Conservation (phyloP, 164 flowering plant species). For the Sextonia rubra region DNA sequence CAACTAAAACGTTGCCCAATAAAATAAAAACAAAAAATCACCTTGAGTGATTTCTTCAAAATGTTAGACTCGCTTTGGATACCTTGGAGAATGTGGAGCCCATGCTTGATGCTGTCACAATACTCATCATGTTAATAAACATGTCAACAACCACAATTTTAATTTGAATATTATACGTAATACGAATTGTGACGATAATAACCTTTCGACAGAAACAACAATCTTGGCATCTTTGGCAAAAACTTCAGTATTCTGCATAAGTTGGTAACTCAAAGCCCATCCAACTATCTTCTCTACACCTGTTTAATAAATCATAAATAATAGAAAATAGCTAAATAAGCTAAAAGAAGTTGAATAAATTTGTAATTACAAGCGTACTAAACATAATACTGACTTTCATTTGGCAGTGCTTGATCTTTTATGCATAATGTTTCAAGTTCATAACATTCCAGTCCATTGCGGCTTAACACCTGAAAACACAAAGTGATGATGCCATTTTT, state of each 20-base stretch:
- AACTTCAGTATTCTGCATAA: slow-evolving; percentile 52
- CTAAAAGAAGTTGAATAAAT: no score
- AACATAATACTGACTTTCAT: slow-evolving; percentile 54
- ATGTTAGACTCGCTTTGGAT: slow-evolving; percentile 68
- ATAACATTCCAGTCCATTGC: slow-evolving; percentile 55
- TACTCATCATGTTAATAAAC: background rate
- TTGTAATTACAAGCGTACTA: background rate
- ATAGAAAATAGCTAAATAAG: background rate
- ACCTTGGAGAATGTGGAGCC: slow-evolving; percentile 60
- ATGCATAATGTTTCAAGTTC: slow-evolving; percentile 64
- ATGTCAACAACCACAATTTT: background rate
- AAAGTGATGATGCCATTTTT: background rate
- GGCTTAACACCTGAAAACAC: slow-evolving; percentile 55
- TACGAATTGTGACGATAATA: background rate
- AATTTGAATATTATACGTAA: no score
- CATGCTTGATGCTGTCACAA: slow-evolving; percentile 67
- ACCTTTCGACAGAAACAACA: slow-evolving; percentile 73
- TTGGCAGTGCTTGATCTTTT: slow-evolving; percentile 74
- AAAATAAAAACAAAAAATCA: slow-evolving; percentile 11
- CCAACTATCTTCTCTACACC: slow-evolving; percentile 80
- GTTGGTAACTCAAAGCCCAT: slow-evolving; percentile 82
- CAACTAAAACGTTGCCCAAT: background rate
- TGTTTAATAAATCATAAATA: slow-evolving; percentile 17
- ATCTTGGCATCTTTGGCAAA: slow-evolving; percentile 53
- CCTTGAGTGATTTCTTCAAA: slow-evolving; percentile 83